Base-by-base conservation (phyloP, 352 stramenopile genomes). In the Phytophthora podocarpi region DNA sequence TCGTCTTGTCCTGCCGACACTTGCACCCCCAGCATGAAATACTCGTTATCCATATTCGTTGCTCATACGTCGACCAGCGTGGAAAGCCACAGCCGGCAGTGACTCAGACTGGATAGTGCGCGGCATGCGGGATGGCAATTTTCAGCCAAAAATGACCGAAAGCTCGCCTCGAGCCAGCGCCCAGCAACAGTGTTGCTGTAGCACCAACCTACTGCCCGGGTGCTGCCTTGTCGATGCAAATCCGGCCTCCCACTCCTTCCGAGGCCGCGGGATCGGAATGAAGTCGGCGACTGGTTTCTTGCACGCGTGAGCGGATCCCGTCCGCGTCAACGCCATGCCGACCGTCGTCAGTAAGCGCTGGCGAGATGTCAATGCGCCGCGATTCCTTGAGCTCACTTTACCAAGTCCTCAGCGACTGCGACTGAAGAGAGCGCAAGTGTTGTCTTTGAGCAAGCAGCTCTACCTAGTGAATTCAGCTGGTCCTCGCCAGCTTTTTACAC, bases 311-410 rank as follows among this genome's bases (percentile, higher is more conserved):
- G n/a, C n/a, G n/a, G 32, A 67, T 46, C 55, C 50, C 50, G 51
- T 51, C 58, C 24, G 11, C 47, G 35, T 46, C 56, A 54, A 20
- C 36, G 30, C n/a, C n/a, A 27, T 45, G 30, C 18, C 49, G 51
- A 43, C 42, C 55, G n/a, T 15, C 45, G 43, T 71, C 63, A 71
- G 63, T 43, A 61, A 58, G 30, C 59, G 40, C n/a, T 12, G 27
- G 16, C 37, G 46, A 59, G 51, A n/a, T 51, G 30, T 35, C 60
- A 59, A 36, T 51, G 46, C 42, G 34, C 26, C 40, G 32, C 41
- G 32, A 37, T 24, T 51, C 18, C 28, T 65, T 66, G 46, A 59
- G 47, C 52, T 66, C 53, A 70, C 24, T 70, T 70, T 59, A 31
- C 41, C 58, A 64, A 63, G 27, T 28, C 42, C 50, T 55, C 50